phyloP scores from a whole-genome alignment of 1,284 basidiomycete species.

The Rhodotorula glutinis region DNA sequence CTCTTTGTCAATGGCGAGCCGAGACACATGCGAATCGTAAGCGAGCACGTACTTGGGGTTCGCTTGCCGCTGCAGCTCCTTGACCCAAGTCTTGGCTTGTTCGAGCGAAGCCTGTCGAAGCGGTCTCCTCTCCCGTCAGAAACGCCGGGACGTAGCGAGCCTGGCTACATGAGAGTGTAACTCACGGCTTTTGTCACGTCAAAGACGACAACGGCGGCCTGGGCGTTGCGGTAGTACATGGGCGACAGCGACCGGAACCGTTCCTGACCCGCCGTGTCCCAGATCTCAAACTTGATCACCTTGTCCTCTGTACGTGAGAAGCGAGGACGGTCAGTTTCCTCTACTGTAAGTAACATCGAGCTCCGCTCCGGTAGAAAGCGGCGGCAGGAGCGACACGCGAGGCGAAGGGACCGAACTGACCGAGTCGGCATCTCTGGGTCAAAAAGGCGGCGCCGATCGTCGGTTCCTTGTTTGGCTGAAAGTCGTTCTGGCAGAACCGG shows the following conservation, averaged over 20 bases:
- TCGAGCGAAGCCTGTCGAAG: slow-evolving; percentile 70
- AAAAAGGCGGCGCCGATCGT: slow-evolving; percentile 66
- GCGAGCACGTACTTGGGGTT: slow-evolving; percentile 64
- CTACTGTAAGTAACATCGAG: too few relatives aligned
- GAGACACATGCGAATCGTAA: neutral
- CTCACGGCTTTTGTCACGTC: slow-evolving; percentile 78
- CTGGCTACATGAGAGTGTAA: neutral
- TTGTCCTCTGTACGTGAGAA: slow-evolving; percentile 61
- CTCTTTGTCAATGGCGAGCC: too few relatives aligned
- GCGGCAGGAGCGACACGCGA: too few relatives aligned
- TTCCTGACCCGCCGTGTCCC: slow-evolving; percentile 94
- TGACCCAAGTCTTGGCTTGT: slow-evolving; percentile 99
- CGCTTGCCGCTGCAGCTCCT: slow-evolving; percentile 97
- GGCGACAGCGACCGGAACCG: slow-evolving; percentile 80
- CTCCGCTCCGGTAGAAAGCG: too few relatives aligned
- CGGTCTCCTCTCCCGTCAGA: neutral
- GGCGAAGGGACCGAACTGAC: slow-evolving; percentile 7
- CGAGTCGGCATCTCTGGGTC: slow-evolving; percentile 57
- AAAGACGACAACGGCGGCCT: slow-evolving; percentile 97
- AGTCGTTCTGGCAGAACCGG: slow-evolving; percentile 92
- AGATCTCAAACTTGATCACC: slow-evolving; percentile 90
- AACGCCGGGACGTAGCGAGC: neutral
- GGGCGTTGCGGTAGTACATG: slow-evolving; percentile 96
- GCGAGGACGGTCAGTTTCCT: too few relatives aligned
- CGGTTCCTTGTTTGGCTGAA: slow-evolving; percentile 94